A percentile compares a stretch with the other conserved stretches of the same genome.
These are phyloP conservation scores for Peribolospora kevripleyi DNA, from an alignment of 768 basidiomycete species.

Conservation along the genomic window DNA sequence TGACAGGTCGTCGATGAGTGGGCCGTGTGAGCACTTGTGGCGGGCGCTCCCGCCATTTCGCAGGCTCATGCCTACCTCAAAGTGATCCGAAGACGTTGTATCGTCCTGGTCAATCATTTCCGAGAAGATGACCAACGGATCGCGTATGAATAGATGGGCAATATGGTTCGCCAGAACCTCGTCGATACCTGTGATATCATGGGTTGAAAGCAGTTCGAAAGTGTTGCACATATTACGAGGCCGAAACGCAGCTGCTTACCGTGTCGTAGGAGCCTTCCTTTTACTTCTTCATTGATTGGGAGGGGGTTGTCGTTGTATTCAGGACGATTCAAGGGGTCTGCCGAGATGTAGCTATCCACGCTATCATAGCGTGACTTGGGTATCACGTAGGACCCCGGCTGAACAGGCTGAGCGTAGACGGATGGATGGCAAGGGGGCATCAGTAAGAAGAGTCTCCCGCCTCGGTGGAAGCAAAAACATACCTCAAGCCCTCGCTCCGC, in stretches of 20 bases:
- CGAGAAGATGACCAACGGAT: conserved; percentile 81
- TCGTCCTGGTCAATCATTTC: conserved; percentile 90
- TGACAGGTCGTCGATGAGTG: neutral
- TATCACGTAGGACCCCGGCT: conserved; percentile 47
- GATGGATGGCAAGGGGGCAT: neutral
- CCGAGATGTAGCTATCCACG: conserved; percentile 78
- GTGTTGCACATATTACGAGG: conserved; percentile 25
- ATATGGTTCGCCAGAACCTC: conserved; percentile 69
- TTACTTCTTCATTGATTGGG: conserved; percentile 53
- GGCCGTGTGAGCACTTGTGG: neutral
- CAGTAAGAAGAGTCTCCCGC: neutral
- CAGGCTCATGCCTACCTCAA: conserved; percentile 37
- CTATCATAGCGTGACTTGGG: conserved; percentile 96
- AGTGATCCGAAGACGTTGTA: conserved; percentile 64
- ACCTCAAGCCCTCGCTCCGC: conserved; percentile 83
- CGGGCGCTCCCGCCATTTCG: neutral
- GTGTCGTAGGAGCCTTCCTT: conserved; percentile 43
- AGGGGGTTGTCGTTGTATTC: conserved; percentile 78
- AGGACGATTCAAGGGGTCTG: conserved; percentile 60
- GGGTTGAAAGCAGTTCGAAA: conserved; percentile 61
- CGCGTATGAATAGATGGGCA: conserved; percentile 87
- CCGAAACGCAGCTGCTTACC: conserved; percentile 25
- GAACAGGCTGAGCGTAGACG: conserved; percentile 34
- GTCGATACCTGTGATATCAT: conserved; percentile 63
- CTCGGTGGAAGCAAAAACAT: neutral